Conservation (phyloP, 441 rosid species). For the Raphanus hybrid region DNA sequence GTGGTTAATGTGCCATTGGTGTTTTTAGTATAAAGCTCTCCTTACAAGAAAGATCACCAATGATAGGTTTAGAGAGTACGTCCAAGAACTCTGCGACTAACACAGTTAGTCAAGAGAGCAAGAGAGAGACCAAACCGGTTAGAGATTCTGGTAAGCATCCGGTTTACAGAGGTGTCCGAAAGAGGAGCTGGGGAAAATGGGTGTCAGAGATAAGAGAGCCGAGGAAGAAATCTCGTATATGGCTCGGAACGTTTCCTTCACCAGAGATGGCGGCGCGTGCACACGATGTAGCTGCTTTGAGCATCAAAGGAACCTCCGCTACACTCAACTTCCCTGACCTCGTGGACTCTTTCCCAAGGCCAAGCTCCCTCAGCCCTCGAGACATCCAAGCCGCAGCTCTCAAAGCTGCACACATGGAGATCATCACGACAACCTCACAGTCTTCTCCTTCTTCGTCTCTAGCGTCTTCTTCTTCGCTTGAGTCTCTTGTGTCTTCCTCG, state of each 20-base stretch:
- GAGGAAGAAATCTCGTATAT: slow-evolving; percentile 53
- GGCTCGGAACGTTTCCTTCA: slow-evolving; percentile 85
- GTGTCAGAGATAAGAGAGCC: slow-evolving; percentile 46
- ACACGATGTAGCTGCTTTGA: slow-evolving; percentile 75
- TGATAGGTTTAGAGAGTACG: slow-evolving; percentile 31
- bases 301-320: slow-evolving; percentile 43
- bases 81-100: slow-evolving; percentile 19
- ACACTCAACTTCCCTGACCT: slow-evolving; percentile 45
- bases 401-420: slow-evolving; percentile 48
- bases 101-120: slow-evolving; percentile 25
- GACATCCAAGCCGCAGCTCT: slow-evolving; percentile 44
- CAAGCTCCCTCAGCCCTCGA: slow-evolving; percentile 34
- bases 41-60: slow-evolving; percentile 24
- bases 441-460: slow-evolving; percentile 38
- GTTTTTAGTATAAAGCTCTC: slow-evolving; percentile 19
- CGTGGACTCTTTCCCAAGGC: slow-evolving; percentile 38
- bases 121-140: slow-evolving; percentile 38
- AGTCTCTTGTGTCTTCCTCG: slow-evolving; percentile 45
- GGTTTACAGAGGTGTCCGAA: slow-evolving; percentile 44
- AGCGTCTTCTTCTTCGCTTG: slow-evolving; percentile 36
- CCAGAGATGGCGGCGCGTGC: slow-evolving; percentile 97
- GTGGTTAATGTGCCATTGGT: slow-evolving; percentile 29
- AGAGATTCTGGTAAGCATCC: slow-evolving; percentile 44
- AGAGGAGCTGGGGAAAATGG: slow-evolving; percentile 49
- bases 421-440: slow-evolving; percentile 29